Conservation (phyloP, 306 rosid genomes). For the Gillenia trifoliata region DNA sequence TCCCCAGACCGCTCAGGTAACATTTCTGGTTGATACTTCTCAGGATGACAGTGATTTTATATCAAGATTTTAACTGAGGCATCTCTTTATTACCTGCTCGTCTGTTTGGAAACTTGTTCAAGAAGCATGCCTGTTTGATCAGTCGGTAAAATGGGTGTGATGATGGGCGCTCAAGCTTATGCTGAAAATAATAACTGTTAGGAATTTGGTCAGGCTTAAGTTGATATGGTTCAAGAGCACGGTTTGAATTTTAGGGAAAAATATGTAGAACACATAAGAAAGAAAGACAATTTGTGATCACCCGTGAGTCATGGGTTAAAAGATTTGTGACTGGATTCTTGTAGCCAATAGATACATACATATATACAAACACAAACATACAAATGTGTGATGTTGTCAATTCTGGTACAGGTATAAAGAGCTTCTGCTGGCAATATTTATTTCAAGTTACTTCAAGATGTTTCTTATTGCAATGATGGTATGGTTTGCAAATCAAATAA, state of each 20-base stretch:
- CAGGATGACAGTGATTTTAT: not conserved
- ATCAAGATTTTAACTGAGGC: not conserved
- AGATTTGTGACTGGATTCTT: not conserved
- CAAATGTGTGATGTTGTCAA: not conserved
- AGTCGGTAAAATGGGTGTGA: not conserved
- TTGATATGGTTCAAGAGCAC: not conserved
- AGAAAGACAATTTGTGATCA: not conserved
- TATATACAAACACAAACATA: not conserved
- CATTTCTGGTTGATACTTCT: not conserved
- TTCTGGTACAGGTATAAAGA: conserved; percentile 49
- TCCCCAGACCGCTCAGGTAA: conserved; percentile 49
- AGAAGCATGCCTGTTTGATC: not conserved
- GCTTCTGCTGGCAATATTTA: conserved; percentile 56
- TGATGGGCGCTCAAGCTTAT: not conserved
- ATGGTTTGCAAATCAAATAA: conserved; percentile 17
- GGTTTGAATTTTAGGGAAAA: not conserved
- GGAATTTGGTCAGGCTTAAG: not conserved
- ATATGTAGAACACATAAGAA: not conserved
- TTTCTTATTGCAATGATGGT: conserved; percentile 82
- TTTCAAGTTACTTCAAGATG: conserved; percentile 87
- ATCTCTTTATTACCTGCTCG: not conserved
- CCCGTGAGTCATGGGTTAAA: not conserved
- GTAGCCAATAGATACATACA: not conserved
- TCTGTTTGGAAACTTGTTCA: not conserved
- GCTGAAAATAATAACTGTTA: not conserved